Evolutionary conservation across 2,329 filamentous ascomycete species (phyloP).

Genomic region (Cryphonectria naterciae): DNA sequence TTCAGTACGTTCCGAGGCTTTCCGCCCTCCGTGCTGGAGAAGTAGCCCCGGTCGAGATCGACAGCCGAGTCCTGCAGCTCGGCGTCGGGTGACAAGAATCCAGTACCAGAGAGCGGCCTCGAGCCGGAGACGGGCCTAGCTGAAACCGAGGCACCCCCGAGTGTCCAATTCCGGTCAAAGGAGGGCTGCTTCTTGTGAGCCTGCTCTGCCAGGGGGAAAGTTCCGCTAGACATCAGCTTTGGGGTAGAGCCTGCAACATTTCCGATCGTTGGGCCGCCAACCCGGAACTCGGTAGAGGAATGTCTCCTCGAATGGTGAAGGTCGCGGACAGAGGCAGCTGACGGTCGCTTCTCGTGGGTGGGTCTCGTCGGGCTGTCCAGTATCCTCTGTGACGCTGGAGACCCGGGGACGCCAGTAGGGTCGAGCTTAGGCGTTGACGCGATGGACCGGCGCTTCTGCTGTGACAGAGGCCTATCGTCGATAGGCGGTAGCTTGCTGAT

Average conservation of each 20-base stretch:
- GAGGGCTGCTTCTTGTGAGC: constrained; percentile 68
- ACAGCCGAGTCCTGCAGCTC: constrained; percentile 52
- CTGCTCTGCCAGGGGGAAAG: constrained; percentile 46
- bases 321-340: constrained; percentile 80
- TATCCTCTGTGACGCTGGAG: constrained; percentile 44
- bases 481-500: constrained; percentile 46
- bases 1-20: constrained; percentile 78
- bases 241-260: constrained; percentile 41
- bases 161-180: constrained; percentile 72
- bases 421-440: constrained; percentile 55
- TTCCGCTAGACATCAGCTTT: constrained; percentile 49
- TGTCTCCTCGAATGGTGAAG: constrained; percentile 84
- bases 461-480: constrained; percentile 51
- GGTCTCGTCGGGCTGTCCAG: constrained; percentile 53
- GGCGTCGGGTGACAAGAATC: constrained; percentile 55
- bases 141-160: constrained; percentile 54
- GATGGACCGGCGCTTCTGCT: constrained; percentile 54
- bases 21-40: constrained; percentile 86
- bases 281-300: constrained; percentile 79
- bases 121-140: constrained; percentile 23
- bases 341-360: constrained; percentile 62
- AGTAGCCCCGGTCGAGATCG: constrained; percentile 87
- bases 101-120: constrained; percentile 54
- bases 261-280: constrained; percentile 41
- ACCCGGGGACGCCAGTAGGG: constrained; percentile 43